A percentile compares a stretch with the other conserved stretches of the same genome.
Evolutionary conservation across 2,329 filamentous ascomycete species (phyloP).

Genomic region (Stromatinia cepivora): DNA sequence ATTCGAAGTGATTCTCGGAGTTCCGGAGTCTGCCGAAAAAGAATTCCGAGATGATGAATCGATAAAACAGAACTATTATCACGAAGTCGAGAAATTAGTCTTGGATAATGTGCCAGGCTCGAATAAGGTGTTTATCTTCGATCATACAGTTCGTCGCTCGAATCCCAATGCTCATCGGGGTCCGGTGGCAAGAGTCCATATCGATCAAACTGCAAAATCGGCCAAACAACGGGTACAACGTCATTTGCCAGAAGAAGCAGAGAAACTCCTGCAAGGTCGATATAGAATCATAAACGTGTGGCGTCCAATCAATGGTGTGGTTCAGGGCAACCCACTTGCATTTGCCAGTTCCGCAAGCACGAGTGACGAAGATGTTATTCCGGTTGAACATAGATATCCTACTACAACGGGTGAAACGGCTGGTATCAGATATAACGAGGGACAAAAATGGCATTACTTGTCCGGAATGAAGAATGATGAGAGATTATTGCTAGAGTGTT

Average conservation of each 20-base stretch:
- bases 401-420: slow-evolving; percentile 39
- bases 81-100: slow-evolving; percentile 75
- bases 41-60: slow-evolving; percentile 68
- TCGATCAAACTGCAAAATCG: slow-evolving; percentile 75
- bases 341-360: slow-evolving; percentile 39
- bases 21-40: slow-evolving; percentile 57
- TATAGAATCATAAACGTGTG: slow-evolving; percentile 89
- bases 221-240: slow-evolving; percentile 70
- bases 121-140: slow-evolving; percentile 71
- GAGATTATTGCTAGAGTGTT: slow-evolving; percentile 41
- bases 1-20: slow-evolving; percentile 63
- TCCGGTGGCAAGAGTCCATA: slow-evolving; percentile 74
- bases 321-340: slow-evolving; percentile 37
- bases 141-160: slow-evolving; percentile 81
- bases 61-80: slow-evolving; percentile 76
- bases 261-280: slow-evolving; percentile 62
- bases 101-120: slow-evolving; percentile 66
- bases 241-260: slow-evolving; percentile 63
- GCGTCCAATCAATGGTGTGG: slow-evolving; percentile 45
- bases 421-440: slow-evolving; percentile 38
- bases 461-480: slow-evolving; percentile 41
- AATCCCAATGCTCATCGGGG: slow-evolving; percentile 57
- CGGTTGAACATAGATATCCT: slow-evolving; percentile 41
- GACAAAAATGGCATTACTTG: slow-evolving; percentile 41
- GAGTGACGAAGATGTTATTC: slow-evolving; percentile 39